Conservation (phyloP, 2,329 filamentous ascomycete species). For the Eutypella sp. region DNA sequence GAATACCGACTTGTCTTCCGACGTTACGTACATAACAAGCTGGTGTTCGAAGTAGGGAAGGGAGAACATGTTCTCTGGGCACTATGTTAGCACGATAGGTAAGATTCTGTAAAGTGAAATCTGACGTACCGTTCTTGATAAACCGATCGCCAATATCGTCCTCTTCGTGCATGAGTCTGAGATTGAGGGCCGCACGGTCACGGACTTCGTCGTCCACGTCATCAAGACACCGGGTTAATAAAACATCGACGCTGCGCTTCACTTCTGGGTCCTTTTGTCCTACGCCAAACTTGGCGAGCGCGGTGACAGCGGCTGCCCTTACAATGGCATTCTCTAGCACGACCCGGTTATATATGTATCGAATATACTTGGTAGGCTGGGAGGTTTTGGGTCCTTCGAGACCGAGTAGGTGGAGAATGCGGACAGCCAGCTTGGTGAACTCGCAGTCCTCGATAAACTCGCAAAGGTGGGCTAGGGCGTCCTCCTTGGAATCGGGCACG, state of each 20-base stretch:
- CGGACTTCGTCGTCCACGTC: conserved; percentile 97
- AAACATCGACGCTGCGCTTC: conserved; percentile 89
- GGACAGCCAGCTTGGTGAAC: conserved; percentile 94
- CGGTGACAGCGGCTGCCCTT: conserved; percentile 89
- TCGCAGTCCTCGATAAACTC: conserved; percentile 99
- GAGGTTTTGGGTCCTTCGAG: conserved; percentile 92
- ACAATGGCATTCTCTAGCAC: conserved; percentile 97
- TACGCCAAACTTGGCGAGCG: conserved; percentile 93
- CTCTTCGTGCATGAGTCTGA: conserved; percentile 87
- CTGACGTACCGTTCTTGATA: conserved; percentile 76
- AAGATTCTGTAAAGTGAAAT: not conserved
- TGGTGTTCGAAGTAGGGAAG: conserved; percentile 94
- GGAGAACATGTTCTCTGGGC: conserved; percentile 85
- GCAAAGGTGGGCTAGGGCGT: conserved; percentile 88
- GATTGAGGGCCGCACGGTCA: conserved; percentile 87
- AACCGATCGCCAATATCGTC: conserved; percentile 82
- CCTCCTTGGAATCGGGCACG: conserved; percentile 78
- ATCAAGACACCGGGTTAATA: conserved; percentile 89
- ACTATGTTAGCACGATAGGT: conserved; percentile 21
- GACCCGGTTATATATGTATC: conserved; percentile 98
- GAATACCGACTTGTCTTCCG: conserved; percentile 82
- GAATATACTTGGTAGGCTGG: conserved; percentile 96
- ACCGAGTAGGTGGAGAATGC: conserved; percentile 89
- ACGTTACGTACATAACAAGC: conserved; percentile 94
- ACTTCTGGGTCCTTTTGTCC: conserved; percentile 95